Base-by-base conservation (phyloP, 192 early-diverging fungal species). In the Dissophora globulifera region DNA sequence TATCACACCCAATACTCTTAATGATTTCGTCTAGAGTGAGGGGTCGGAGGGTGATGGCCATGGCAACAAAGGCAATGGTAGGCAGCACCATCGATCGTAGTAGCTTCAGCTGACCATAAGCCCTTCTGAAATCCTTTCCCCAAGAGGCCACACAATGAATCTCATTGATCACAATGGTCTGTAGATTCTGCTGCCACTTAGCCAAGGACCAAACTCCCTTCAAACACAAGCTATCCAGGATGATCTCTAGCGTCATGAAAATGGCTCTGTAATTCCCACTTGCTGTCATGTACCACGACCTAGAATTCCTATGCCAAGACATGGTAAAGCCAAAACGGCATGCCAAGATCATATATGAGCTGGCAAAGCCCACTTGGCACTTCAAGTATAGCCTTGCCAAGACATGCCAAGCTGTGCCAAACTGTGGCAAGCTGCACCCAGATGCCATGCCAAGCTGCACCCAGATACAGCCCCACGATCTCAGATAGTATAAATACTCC, bases 231-330 rank as follows among this genome's bases (percentile, higher is more conserved):
- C 32, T 58, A 9, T 45, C 31, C 6, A 58, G 42, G 30, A 46
- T 41, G 19, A 41, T 27, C 38, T 67, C 65, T n/a, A 56, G 65
- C 8, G 65, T 50, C 65, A 67, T 58, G 25, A 67, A 67, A 29
- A 67, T 49, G 10, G 48, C 47, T 30, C 46, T 67, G 38, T 46
- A 66, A 1, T 55, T 56, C 22, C 63, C 63, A 41, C n/a, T n/a
- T n/a, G n/a, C n/a, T n/a, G n/a, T n/a, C n/a, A n/a, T n/a, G n/a
- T n/a, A n/a, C n/a, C n/a, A n/a, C n/a, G n/a, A n/a, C n/a, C n/a
- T n/a, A n/a, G n/a, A n/a, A n/a, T n/a, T n/a, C n/a, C n/a, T n/a
- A n/a, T n/a, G n/a, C n/a, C n/a, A n/a, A n/a, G n/a, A n/a, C n/a
- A n/a, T n/a, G n/a, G n/a, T n/a, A n/a, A n/a, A n/a, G n/a, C n/a